A percentile compares a stretch with the other conserved stretches of the same genome.
Evolutionary conservation across 345 rosid species (phyloP).

Genomic region (Gynandropsis gynandra): DNA sequence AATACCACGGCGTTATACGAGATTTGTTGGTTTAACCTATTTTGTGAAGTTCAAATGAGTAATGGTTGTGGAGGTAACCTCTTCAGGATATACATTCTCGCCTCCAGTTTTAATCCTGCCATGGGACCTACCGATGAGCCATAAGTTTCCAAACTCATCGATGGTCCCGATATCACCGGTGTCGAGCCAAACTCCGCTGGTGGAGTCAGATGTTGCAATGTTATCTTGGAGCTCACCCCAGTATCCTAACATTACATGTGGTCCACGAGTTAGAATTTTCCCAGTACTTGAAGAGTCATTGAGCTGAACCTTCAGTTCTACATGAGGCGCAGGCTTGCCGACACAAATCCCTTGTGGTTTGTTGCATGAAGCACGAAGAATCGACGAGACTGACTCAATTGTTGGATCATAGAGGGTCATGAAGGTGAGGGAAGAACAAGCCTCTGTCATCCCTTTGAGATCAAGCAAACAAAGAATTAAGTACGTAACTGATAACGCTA

Average conservation of each 20-base stretch:
- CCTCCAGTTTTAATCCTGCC: constrained; percentile 81
- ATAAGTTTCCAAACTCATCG: constrained; percentile 52
- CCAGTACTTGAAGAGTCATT: constrained; percentile 43
- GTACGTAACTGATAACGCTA: background rate
- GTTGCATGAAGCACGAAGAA: constrained; percentile 10
- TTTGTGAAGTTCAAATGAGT: too few species aligned
- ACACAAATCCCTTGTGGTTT: constrained; percentile 56
- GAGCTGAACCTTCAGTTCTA: constrained; percentile 44
- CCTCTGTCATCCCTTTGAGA: constrained; percentile 75
- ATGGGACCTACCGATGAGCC: constrained; percentile 71
- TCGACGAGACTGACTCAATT: constrained; percentile 22
- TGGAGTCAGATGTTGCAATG: constrained; percentile 17
- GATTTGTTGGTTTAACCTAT: too few species aligned
- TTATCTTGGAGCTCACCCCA: constrained; percentile 38
- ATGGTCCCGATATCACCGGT: constrained; percentile 70
- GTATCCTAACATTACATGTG: constrained; percentile 68
- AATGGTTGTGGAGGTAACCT: constrained; percentile 56
- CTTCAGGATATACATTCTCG: constrained; percentile 84
- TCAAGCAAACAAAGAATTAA: constrained; percentile 6
- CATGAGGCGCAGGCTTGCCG: constrained; percentile 79
- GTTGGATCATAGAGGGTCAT: constrained; percentile 48
- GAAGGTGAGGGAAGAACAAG: constrained; percentile 75
- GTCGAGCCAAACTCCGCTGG: constrained; percentile 54
- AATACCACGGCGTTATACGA: too few species aligned
- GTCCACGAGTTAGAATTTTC: constrained; percentile 70